Evolutionary conservation across 2,329 filamentous ascomycete species (phyloP).

Genomic region (Paraconiothyrium sp.): DNA sequence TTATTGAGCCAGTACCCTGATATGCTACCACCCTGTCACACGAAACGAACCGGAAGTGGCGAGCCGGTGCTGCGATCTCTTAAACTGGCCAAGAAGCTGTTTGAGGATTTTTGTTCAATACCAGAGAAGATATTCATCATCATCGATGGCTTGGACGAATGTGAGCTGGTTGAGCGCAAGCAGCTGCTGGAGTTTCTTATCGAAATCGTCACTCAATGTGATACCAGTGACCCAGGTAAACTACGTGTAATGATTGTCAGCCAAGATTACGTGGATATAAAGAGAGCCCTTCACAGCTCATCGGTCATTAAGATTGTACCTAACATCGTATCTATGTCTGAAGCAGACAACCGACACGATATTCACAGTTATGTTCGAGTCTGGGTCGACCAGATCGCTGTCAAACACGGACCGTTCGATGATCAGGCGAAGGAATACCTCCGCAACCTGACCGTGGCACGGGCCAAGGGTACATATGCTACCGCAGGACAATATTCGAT

Average conservation of each 20-base stretch:
- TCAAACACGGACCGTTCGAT: constrained; percentile 24
- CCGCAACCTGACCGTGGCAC: constrained; percentile 27
- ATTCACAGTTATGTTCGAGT: constrained; percentile 28
- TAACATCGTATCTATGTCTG: constrained; percentile 24
- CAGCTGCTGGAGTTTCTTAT: constrained; percentile 29
- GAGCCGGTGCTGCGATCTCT: constrained; percentile 30
- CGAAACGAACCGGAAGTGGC: constrained; percentile 23
- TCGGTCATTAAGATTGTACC: constrained; percentile 18
- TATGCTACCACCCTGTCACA: constrained; percentile 27
- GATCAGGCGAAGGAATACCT: constrained; percentile 34
- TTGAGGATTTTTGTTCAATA: constrained; percentile 31
- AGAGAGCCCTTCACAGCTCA: constrained; percentile 19
- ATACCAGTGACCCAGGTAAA: constrained; percentile 28
- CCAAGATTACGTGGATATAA: constrained; percentile 37
- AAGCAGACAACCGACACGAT: constrained; percentile 30
- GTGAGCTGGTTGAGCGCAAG: constrained; percentile 29
- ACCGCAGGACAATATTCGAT: background rate
- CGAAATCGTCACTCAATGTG: constrained; percentile 23
- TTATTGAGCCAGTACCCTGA: constrained; percentile 26
- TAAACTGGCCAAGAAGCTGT: constrained; percentile 24
- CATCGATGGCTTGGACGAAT: constrained; percentile 40
- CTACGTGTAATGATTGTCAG: constrained; percentile 37
- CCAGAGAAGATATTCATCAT: constrained; percentile 33
- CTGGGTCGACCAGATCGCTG: constrained; percentile 28
- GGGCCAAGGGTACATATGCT: constrained; percentile 31